These are phyloP conservation scores for Tricharina praecox DNA, from an alignment of 495 filamentous ascomycete species.

Conservation along the genomic window DNA sequence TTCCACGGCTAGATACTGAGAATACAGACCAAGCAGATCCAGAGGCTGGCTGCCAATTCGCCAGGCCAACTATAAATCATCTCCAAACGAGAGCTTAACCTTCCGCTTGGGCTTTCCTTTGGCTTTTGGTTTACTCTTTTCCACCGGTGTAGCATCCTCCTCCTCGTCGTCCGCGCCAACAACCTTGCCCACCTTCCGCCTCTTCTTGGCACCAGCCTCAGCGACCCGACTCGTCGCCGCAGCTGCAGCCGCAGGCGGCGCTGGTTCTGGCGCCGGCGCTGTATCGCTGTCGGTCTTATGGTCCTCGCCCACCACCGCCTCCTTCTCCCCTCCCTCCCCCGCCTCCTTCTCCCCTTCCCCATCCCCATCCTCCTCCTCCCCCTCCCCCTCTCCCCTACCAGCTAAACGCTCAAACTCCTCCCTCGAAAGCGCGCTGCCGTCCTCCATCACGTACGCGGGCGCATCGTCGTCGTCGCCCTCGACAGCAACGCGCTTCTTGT, in stretches of 20 bases:
- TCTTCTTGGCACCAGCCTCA: constrained; percentile 16
- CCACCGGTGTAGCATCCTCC: constrained; percentile 6
- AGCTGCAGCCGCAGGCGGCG: background rate
- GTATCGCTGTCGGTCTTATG: constrained; percentile 14
- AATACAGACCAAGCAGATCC: background rate
- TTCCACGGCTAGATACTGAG: background rate
- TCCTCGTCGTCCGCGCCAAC: constrained; percentile 15
- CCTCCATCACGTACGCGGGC: constrained; percentile 36
- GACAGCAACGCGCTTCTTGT: constrained; percentile 24
- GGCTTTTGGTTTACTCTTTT: background rate
- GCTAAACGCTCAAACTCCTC: constrained; percentile 31
- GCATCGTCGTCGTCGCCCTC: constrained; percentile 32
- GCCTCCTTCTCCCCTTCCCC: constrained; percentile 10
- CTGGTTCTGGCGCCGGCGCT: constrained; percentile 5
- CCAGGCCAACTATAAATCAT: constrained; percentile 12
- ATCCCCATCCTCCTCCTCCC: constrained; percentile 8
- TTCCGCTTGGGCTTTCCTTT: constrained; percentile 13
- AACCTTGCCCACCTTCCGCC: constrained; percentile 21
- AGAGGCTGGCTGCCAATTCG: too few relatives aligned
- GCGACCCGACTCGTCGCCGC: background rate
- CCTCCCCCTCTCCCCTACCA: background rate
- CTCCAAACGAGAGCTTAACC: constrained; percentile 23
- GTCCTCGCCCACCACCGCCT: background rate
- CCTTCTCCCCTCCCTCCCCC: constrained; percentile 3
- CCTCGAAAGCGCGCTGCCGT: constrained; percentile 29